phyloP scores from a whole-genome alignment of 371 early-diverging fungal species.

The Funneliformis caledonium region DNA sequence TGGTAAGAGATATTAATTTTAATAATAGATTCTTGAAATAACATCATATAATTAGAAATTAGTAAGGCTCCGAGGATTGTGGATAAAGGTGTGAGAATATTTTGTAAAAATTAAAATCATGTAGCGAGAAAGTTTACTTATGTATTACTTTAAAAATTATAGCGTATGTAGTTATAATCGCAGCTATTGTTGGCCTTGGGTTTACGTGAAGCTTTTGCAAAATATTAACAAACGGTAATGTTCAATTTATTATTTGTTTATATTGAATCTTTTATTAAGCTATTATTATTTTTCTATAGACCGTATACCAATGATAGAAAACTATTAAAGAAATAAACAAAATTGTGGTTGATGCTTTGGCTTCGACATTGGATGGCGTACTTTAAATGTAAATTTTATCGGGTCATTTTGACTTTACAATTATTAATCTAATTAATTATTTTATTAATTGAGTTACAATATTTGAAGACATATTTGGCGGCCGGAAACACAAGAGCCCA shows the following conservation, averaged over 20 bases:
- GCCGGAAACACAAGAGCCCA: constrained; percentile 88
- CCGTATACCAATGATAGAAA: constrained; percentile 80
- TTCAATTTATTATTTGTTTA: not conserved
- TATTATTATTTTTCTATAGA: constrained; percentile 38
- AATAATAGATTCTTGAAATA: not conserved
- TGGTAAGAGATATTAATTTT: constrained; percentile 44
- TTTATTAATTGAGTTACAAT: constrained; percentile 44
- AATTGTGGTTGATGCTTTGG: constrained; percentile 81
- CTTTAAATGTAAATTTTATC: constrained; percentile 62
- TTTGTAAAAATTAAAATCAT: not conserved
- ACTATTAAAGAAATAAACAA: constrained; percentile 89
- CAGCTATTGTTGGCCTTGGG: constrained; percentile 88
- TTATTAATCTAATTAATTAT: not conserved
- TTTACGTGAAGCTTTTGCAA: constrained; percentile 76
- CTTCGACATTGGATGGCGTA: constrained; percentile 82
- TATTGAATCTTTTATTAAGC: not conserved
- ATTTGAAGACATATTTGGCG: constrained; percentile 69
- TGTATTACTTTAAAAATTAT: not conserved
- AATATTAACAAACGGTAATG: constrained; percentile 74
- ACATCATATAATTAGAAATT: constrained; percentile 49
- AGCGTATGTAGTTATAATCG: constrained; percentile 75
- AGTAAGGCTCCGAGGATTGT: constrained; percentile 79
- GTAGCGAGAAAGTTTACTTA: not conserved
- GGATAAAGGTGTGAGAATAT: constrained; percentile 66
- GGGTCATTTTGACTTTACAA: not conserved